Evolutionary conservation across 2,329 filamentous ascomycete genomes (phyloP), one percentile per base, ranked within the genome.

Genomic region (Fusarium falciforme): DNA sequence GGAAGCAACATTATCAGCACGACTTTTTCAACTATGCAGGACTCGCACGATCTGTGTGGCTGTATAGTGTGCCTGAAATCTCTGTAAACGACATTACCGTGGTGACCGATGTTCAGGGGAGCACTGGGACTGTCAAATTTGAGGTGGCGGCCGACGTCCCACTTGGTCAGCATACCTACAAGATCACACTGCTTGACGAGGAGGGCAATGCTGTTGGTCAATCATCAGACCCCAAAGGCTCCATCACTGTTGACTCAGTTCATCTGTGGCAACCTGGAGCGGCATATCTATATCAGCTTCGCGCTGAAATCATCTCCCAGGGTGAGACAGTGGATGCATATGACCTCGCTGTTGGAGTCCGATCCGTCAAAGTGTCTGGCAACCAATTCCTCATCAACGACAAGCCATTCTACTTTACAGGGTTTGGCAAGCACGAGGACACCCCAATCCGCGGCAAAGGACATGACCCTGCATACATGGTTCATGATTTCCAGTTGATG

Each of bases 11-110:
- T 7, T 72, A 72, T 49, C 63, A 72, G n/a, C 70, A 72, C n/a
- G 70, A 72, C 60, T 72, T 70, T 17, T 72, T 67, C 44, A 72
- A 72, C 35, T 72, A 72, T 59, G 55, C 67, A 1, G 70, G 70
- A 5, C 12, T 72, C 0, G 70, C 70, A 17, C 60, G 70, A 17
- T 70, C 70, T 10, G 67, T 72, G 1, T 64, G 47, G 22, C 16
- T 72, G 7, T 72, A 64, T 17, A 49, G 17, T 3, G 61, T 69
- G 2, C 67, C 70, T 1, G 29, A 27, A 14, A 27, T 62, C 3
- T 70, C 54, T 12, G 17, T 72, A 29, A 55, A 62, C 22, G 67
- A 72, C 27, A 40, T 70, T 6, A 70, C 63, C 1, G 42, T 64
- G 4, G 38, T 38, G 11, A 72, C 70, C 3, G 27, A 64, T 14